Base-by-base conservation (phyloP, 768 basidiomycete species). In the Boletus rubroflammeus region DNA sequence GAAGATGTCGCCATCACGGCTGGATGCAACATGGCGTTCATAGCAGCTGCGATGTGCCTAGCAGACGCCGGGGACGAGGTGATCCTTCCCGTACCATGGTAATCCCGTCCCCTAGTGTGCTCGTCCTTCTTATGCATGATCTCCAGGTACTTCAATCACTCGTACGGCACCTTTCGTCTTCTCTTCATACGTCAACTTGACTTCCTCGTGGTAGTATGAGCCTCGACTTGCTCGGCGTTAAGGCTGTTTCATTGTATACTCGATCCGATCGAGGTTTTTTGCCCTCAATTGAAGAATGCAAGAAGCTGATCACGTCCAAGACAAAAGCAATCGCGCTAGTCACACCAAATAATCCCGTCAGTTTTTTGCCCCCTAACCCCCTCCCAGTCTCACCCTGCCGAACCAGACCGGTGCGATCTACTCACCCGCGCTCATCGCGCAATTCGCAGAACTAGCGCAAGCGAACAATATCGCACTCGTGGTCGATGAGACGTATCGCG, bases 401-500 rank as follows among this genome's bases (percentile, higher is more conserved):
- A 26, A 11, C 11, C 51, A 86, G 78, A 91, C 89, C 0, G 92
- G 92, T 6, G 81, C 85, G 0, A 79, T 80, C 1, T 91, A 91
- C 61, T 68, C 85, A 0, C 77, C 81, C 0, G 62, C 68, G 0
- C 75, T 89, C 6, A 68, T 93, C 25, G 67, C 73, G 0, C 71
- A 79, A 5, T 93, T 92, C 59, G 78, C 80, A 2, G 59, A 72
- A 0, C 78, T 93, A 3, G 87, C 90, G 0, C 70, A 63, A 21
- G 71, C 77, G 47, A 67, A 76, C 26, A 73, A 76, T 1, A 62
- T 92, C 17, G 85, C 89, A 0, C 77, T 93, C 23, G 76, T 93
- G 35, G 46, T 95, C n/a, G 92, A 95, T 69, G 90, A 93, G 71
- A 93, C 92, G 1, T 95, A 95, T 69, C 80, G 90, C 13, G 90